A percentile compares a stretch with the other conserved stretches of the same genome.
These are phyloP conservation scores for Starmerella powellii DNA, from an alignment of 805 yeast genomes.

Conservation along the genomic window DNA sequence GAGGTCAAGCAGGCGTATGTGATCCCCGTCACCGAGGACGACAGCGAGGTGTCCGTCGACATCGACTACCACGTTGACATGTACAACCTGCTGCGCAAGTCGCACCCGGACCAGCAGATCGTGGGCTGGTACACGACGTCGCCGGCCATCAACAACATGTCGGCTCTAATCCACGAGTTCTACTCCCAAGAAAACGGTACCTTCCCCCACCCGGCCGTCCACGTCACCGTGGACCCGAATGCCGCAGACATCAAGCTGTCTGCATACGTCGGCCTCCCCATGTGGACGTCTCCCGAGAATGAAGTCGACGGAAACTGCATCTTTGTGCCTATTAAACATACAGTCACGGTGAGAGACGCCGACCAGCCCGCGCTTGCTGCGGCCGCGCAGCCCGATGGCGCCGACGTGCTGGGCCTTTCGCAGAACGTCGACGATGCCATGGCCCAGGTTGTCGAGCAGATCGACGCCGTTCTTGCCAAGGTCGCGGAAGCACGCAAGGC, in stretches of 20 bases:
- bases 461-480: constrained; percentile 18
- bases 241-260: constrained; percentile 42
- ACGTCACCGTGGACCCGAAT: constrained; percentile 56
- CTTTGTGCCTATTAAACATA: constrained; percentile 65
- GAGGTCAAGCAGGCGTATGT: constrained; percentile 66
- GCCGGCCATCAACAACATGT: constrained; percentile 50
- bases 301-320: constrained; percentile 37
- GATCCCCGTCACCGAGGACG: constrained; percentile 58
- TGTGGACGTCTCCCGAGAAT: constrained; percentile 34
- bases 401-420: constrained; percentile 29
- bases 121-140: constrained; percentile 71
- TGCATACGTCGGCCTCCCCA: constrained; percentile 67
- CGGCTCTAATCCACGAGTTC: constrained; percentile 70
- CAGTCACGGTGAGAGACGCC: constrained; percentile 42
- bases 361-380: constrained; percentile 35
- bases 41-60: constrained; percentile 64
- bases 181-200: constrained; percentile 62
- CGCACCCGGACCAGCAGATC: constrained; percentile 65
- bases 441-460: constrained; percentile 31
- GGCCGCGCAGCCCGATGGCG: constrained; percentile 28
- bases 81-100: constrained; percentile 58
- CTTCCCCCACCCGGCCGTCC: constrained; percentile 64
- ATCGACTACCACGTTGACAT: constrained; percentile 62
- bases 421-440: constrained; percentile 30
- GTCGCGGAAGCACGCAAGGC: constrained; percentile 11